phyloP scores from a whole-genome alignment of 2,329 filamentous ascomycete species.

The Metarhizium humberi region DNA sequence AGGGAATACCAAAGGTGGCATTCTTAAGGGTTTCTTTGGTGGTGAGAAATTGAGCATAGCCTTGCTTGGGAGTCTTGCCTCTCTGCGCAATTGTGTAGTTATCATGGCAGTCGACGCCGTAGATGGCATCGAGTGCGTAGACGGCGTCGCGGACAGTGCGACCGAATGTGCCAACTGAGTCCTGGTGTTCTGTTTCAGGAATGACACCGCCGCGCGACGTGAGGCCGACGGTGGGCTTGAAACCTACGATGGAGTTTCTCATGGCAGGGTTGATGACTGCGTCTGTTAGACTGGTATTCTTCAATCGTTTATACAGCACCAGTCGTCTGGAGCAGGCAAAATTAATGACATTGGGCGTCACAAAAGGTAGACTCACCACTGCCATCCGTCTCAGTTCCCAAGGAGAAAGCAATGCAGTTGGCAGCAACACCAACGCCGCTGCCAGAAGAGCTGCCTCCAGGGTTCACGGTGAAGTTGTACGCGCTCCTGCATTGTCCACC shows the following conservation, averaged over 20 bases:
- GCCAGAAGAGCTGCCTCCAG: conserved; percentile 61
- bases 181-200: conserved; percentile 58
- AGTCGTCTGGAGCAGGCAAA: background rate
- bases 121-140: conserved; percentile 58
- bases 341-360: background rate
- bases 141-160: conserved; percentile 61
- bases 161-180: conserved; percentile 59
- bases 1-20: conserved; percentile 61
- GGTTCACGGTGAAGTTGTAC: conserved; percentile 60
- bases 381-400: conserved; percentile 69
- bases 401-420: conserved; percentile 52
- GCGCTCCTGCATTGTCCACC: conserved; percentile 56
- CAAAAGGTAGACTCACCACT: conserved; percentile 31
- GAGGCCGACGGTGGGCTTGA: conserved; percentile 68
- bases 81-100: conserved; percentile 55
- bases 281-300: background rate
- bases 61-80: conserved; percentile 41
- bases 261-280: conserved; percentile 60
- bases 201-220: conserved; percentile 57
- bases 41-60: conserved; percentile 49
- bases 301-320: background rate
- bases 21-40: conserved; percentile 44
- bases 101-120: conserved; percentile 52
- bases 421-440: conserved; percentile 55
- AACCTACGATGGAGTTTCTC: conserved; percentile 58